Percentiles rank a stretch among this genome's conserved stretches.
Evolutionary conservation across 805 yeast genomes (phyloP).

Genomic region (Wickerhamomyces kurtzmanii): DNA sequence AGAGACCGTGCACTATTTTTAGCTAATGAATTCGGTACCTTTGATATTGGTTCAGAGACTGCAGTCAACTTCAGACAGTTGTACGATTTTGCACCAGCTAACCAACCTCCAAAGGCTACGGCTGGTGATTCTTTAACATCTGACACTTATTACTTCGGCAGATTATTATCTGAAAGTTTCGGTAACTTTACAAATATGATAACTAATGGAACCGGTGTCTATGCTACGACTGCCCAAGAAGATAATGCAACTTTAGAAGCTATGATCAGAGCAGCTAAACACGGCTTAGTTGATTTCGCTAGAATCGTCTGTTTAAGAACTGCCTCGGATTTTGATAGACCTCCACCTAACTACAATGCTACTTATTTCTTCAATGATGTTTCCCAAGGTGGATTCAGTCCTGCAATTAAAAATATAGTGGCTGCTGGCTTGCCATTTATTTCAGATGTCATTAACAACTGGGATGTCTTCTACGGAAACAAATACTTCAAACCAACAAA

Average conservation of each 20-base stretch:
- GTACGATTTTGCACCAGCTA: constrained; percentile 43
- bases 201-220: constrained; percentile 49
- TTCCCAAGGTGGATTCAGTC: constrained; percentile 39
- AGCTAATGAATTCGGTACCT: constrained; percentile 33
- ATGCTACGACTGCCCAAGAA: constrained; percentile 58
- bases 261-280: constrained; percentile 39
- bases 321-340: constrained; percentile 47
- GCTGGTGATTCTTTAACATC: constrained; percentile 53
- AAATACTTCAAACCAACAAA: constrained; percentile 32
- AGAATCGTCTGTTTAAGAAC: constrained; percentile 54
- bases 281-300: constrained; percentile 45
- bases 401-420: constrained; percentile 41
- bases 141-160: constrained; percentile 52
- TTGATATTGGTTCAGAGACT: constrained; percentile 33
- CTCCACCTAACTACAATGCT: constrained; percentile 36
- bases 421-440: constrained; percentile 45
- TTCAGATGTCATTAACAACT: constrained; percentile 40
- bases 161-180: constrained; percentile 38
- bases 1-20: constrained; percentile 48
- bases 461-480: constrained; percentile 24
- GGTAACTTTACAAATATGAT: constrained; percentile 34
- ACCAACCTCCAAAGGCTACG: constrained; percentile 31
- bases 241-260: constrained; percentile 60
- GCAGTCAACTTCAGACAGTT: constrained; percentile 35
- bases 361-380: constrained; percentile 39